Evolutionary conservation across 352 stramenopile species (phyloP).

Genomic region (Hyaloperonospora brassicae): DNA sequence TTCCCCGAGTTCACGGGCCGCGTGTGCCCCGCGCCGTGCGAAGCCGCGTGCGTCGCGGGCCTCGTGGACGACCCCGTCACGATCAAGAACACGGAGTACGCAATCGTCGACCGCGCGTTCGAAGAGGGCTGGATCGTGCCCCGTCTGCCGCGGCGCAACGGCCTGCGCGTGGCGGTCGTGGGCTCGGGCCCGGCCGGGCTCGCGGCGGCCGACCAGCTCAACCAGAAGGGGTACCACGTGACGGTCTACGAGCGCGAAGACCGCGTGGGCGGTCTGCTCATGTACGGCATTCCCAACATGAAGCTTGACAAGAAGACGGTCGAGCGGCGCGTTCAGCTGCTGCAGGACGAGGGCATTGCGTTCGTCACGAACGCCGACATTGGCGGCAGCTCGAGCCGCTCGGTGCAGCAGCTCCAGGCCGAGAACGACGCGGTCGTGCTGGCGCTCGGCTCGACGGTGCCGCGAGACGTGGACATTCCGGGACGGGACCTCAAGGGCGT

Average conservation of each 20-base stretch:
- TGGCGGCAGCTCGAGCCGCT: slow-evolving; percentile 68
- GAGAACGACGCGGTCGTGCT: slow-evolving; percentile 92
- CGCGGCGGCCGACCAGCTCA: slow-evolving; percentile 93
- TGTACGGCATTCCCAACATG: slow-evolving; percentile 99
- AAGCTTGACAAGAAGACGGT: slow-evolving; percentile 98
- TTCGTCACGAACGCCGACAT: slow-evolving; percentile 95
- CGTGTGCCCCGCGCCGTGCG: slow-evolving; percentile 95
- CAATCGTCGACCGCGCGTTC: slow-evolving; percentile 94
- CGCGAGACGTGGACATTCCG: slow-evolving; percentile 87
- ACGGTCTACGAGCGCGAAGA: slow-evolving; percentile 97
- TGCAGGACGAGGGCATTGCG: slow-evolving; percentile 94
- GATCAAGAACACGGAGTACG: slow-evolving; percentile 99
- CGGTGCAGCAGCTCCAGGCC: slow-evolving; percentile 48
- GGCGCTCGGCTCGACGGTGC: slow-evolving; percentile 91
- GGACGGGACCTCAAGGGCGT: slow-evolving; percentile 90
- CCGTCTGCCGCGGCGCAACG: slow-evolving; percentile 88
- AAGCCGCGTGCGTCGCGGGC: slow-evolving; percentile 93
- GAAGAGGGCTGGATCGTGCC: slow-evolving; percentile 94
- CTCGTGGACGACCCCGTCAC: slow-evolving; percentile 94
- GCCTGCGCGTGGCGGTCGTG: slow-evolving; percentile 93
- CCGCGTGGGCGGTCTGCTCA: slow-evolving; percentile 92
- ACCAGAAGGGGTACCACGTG: slow-evolving; percentile 96
- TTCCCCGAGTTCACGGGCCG: slow-evolving; percentile 98
- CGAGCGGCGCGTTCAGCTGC: slow-evolving; percentile 89
- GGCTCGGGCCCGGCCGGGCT: slow-evolving; percentile 90